A percentile compares a stretch with the other conserved stretches of the same genome.
These are phyloP conservation scores for Entophlyctis luteolus DNA, from an alignment of 192 early-diverging fungal genomes.

Conservation along the genomic window DNA sequence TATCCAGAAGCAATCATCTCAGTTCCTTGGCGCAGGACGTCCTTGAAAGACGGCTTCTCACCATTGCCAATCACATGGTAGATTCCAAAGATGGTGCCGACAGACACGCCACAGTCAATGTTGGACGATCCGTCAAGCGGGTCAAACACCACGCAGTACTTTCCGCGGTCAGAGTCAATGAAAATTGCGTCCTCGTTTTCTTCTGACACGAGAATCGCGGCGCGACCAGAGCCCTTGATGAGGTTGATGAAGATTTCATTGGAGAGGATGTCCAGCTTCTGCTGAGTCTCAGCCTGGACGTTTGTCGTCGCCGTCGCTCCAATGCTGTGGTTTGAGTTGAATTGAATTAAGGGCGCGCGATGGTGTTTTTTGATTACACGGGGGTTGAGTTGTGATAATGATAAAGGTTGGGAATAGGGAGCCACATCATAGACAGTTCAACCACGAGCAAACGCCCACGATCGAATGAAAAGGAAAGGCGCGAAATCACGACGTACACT, in stretches of 20 bases:
- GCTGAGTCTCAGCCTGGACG: conserved; percentile 89
- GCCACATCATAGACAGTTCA: too few species aligned
- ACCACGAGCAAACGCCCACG: too few species aligned
- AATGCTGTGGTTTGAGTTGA: conserved; percentile 64
- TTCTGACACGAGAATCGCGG: conserved; percentile 92
- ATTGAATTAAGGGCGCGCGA: too few species aligned
- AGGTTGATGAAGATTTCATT: conserved; percentile 99
- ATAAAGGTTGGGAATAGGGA: too few species aligned
- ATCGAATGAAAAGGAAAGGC: background rate
- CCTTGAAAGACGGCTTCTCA: conserved; percentile 42
- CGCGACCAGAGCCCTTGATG: conserved; percentile 80
- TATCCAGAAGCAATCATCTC: conserved; percentile 92
- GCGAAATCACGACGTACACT: conserved; percentile 58
- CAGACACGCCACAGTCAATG: conserved; percentile 97
- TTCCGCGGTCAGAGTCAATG: conserved; percentile 73
- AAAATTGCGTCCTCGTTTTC: conserved; percentile 93
- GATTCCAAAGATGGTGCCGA: conserved; percentile 99
- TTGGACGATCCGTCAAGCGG: conserved; percentile 96
- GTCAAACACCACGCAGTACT: conserved; percentile 96
- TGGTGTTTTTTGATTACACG: too few species aligned
- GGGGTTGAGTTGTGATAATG: too few species aligned
- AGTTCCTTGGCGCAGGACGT: conserved; percentile 82
- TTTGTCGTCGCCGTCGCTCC: conserved; percentile 85
- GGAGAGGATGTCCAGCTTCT: conserved; percentile 94
- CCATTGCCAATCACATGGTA: conserved; percentile 71